Conservation (phyloP, 2,329 filamentous ascomycete genomes). For the Cercospora beticola region DNA sequence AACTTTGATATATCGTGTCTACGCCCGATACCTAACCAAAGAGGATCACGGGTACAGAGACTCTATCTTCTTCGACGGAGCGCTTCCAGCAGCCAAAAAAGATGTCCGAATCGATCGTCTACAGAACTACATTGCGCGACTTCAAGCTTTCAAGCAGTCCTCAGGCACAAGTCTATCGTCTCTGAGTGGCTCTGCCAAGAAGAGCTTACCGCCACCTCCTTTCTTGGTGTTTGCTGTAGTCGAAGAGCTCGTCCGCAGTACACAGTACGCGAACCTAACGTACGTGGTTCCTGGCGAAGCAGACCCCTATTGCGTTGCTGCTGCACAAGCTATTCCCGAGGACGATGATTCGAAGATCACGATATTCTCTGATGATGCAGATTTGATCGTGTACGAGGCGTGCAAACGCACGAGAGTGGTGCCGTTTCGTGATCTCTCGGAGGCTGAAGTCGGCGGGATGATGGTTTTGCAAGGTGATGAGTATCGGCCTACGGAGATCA, state of each 20-base stretch:
- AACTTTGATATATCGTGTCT: not conserved
- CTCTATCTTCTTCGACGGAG: constrained; percentile 83
- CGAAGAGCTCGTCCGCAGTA: constrained; percentile 60
- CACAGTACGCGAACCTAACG: constrained; percentile 44
- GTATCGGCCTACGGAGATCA: constrained; percentile 48
- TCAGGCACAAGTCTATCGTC: constrained; percentile 27
- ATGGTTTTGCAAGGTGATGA: constrained; percentile 37
- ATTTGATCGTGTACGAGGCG: constrained; percentile 74
- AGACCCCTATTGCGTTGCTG: constrained; percentile 72
- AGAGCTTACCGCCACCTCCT: constrained; percentile 54
- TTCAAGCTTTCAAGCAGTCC: constrained; percentile 51
- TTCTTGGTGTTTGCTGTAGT: constrained; percentile 78
- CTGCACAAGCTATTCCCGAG: constrained; percentile 53
- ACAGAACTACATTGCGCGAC: constrained; percentile 55
- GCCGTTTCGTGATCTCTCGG: constrained; percentile 66
- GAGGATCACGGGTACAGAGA: constrained; percentile 47
- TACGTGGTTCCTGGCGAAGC: constrained; percentile 79
- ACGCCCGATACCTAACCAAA: not conserved
- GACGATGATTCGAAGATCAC: constrained; percentile 40
- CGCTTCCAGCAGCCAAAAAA: constrained; percentile 67
- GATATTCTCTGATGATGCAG: constrained; percentile 80
- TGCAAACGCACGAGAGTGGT: constrained; percentile 61
- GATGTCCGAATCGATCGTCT: constrained; percentile 62
- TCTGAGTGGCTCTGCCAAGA: constrained; percentile 21
- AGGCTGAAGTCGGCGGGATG: constrained; percentile 2